Conservation (phyloP, 1,284 basidiomycete species). For the Fomitopsis betulina region DNA sequence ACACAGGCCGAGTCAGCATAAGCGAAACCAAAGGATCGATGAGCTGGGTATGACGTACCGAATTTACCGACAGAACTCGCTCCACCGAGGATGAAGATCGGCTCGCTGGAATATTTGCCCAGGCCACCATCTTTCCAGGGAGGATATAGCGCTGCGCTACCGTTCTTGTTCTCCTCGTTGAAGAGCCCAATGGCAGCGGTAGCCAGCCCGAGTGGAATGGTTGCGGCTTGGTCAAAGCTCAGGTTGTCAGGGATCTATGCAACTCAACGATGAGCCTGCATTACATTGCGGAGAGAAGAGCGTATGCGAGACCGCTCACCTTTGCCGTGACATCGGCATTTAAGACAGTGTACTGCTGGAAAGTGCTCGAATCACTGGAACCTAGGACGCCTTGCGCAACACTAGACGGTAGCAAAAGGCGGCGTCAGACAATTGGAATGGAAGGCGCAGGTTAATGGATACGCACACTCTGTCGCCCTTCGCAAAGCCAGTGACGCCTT, state of each 20-base stretch:
- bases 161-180: not conserved
- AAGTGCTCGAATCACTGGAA: not conserved
- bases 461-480: conserved; percentile 14
- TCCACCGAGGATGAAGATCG: conserved; percentile 33
- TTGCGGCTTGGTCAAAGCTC: conserved; percentile 16
- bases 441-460: too few species aligned
- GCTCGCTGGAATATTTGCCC: conserved; percentile 25
- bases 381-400: not conserved
- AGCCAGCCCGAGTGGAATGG: conserved; percentile 14
- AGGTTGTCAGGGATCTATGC: conserved; percentile 15
- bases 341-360: not conserved
- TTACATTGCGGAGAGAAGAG: too few species aligned
- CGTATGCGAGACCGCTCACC: not conserved
- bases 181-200: conserved; percentile 18
- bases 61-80: conserved; percentile 30
- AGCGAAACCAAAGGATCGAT: not conserved
- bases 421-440: too few species aligned
- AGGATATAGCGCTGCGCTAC: conserved; percentile 11
- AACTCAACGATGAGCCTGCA: not conserved
- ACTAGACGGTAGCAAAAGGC: not conserved
- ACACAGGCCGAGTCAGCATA: not conserved
- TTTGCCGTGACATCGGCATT: conserved; percentile 2
- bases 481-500: conserved; percentile 9
- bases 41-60: conserved; percentile 6
- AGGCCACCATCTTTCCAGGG: conserved; percentile 23